Evolutionary conservation across 2,329 filamentous ascomycete species (phyloP).

Genomic region (Dothideomycetidae sp.): DNA sequence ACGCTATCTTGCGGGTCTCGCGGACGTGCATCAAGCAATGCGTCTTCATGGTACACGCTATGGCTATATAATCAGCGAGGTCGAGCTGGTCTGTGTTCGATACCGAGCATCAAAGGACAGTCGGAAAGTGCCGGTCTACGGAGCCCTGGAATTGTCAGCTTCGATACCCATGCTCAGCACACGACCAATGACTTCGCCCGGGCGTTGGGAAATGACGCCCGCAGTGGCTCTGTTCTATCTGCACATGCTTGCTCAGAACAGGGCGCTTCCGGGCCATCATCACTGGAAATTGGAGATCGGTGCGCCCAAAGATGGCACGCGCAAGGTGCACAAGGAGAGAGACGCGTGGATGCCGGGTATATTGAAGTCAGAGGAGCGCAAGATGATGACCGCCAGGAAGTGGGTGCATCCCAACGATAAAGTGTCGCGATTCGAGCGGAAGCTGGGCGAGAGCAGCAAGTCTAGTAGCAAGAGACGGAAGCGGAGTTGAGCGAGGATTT

Average conservation of each 20-base stretch:
- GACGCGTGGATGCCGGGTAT: constrained; percentile 65
- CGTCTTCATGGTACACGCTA: constrained; percentile 87
- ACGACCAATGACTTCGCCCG: constrained; percentile 15
- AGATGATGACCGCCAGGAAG: constrained; percentile 57
- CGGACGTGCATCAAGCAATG: constrained; percentile 81
- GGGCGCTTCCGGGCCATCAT: constrained; percentile 42
- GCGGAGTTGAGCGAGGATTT: no score
- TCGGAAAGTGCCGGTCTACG: constrained; percentile 58
- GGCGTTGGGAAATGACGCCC: constrained; percentile 45
- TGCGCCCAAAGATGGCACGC: constrained; percentile 56
- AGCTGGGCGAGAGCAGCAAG: constrained; percentile 3
- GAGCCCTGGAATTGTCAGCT: constrained; percentile 62
- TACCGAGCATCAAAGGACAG: constrained; percentile 42
- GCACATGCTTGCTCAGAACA: constrained; percentile 54
- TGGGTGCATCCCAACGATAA: constrained; percentile 67
- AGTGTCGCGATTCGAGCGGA: constrained; percentile 50
- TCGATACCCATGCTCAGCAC: constrained; percentile 38
- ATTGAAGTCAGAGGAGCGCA: constrained; percentile 59
- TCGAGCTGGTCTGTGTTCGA: constrained; percentile 81
- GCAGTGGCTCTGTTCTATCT: constrained; percentile 64
- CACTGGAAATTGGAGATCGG: constrained; percentile 59
- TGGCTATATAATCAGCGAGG: constrained; percentile 92
- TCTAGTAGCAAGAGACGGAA: no score
- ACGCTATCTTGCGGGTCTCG: constrained; percentile 83
- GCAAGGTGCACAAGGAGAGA: constrained; percentile 49